Conservation (phyloP, 2,329 filamentous ascomycete genomes). For the Sporothrix protearum region DNA sequence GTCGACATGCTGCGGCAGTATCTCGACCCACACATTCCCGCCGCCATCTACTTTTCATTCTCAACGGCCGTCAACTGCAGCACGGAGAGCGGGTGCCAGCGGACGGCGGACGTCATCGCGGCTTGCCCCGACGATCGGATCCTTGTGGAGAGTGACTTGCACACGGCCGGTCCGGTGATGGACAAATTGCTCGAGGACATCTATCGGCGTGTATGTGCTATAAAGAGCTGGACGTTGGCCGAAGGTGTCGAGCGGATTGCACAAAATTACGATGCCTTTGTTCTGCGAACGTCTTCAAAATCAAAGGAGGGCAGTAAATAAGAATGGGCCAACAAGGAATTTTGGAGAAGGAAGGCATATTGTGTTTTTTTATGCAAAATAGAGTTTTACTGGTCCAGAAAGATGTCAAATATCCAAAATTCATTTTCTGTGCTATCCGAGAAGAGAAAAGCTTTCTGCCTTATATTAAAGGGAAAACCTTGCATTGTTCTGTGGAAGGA, state of each 20-base stretch:
- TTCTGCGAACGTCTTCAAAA: conserved; percentile 43
- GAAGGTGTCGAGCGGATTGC: conserved; percentile 66
- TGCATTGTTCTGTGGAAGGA: not conserved
- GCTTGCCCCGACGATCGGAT: conserved; percentile 73
- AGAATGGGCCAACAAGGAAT: not conserved
- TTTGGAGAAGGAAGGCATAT: not conserved
- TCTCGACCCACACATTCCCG: conserved; percentile 66
- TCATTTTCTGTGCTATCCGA: not conserved
- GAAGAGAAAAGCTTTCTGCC: conserved; percentile 8
- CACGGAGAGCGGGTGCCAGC: conserved; percentile 44
- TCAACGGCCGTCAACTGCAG: conserved; percentile 78
- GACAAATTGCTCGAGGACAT: conserved; percentile 73
- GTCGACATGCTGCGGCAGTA: conserved; percentile 75
- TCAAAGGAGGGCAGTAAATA: not conserved
- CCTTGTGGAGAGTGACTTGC: conserved; percentile 85
- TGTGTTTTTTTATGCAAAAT: no score
- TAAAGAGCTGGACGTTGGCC: conserved; percentile 73
- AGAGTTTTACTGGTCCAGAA: not conserved
- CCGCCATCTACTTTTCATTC: conserved; percentile 81
- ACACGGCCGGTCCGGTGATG: conserved; percentile 77
- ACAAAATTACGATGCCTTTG: conserved; percentile 73
- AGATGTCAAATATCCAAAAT: not conserved
- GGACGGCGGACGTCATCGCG: conserved; percentile 63
- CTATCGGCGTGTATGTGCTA: conserved; percentile 68
- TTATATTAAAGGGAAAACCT: not conserved